phyloP scores from a whole-genome alignment of 179 eudicot genomes.

The Pouteria campechiana region DNA sequence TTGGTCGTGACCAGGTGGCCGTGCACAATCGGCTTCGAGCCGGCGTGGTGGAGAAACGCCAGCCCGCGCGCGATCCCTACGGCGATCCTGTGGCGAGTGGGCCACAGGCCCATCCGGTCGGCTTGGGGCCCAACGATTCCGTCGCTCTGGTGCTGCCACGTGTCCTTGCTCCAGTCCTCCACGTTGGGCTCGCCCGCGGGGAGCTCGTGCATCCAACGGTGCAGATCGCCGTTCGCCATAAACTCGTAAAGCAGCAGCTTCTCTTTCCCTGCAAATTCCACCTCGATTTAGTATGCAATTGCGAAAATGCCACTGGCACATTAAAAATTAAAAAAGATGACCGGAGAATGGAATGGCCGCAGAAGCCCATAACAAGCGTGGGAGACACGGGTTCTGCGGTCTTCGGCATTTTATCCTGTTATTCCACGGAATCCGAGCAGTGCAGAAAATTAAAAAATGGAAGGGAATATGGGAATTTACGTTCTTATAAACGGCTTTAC shows the following conservation, averaged over 20 bases:
- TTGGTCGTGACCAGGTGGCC: conserved; percentile 81
- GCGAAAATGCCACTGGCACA: no score
- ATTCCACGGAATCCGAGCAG: no score
- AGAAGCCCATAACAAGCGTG: no score
- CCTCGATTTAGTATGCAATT: no score
- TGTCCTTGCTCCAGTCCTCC: conserved; percentile 96
- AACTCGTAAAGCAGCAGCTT: conserved; percentile 69
- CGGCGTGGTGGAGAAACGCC: conserved; percentile 89
- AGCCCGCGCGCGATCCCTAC: conserved; percentile 92
- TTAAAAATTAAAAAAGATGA: no score
- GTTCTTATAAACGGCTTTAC: no score
- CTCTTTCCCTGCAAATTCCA: conserved; percentile 58
- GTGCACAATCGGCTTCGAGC: conserved; percentile 66
- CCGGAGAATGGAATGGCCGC: no score
- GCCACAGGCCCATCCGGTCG: conserved; percentile 56
- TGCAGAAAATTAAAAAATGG: no score
- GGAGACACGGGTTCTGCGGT: no score
- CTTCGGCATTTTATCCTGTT: no score
- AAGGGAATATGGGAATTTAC: no score
- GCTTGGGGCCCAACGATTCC: conserved; percentile 23
- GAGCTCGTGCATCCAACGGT: conserved; percentile 83
- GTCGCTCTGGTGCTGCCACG: conserved; percentile 55
- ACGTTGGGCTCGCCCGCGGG: conserved; percentile 70
- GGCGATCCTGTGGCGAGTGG: conserved; percentile 78
- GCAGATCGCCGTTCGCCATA: conserved; percentile 89